Percentiles rank a stretch among this genome's conserved stretches.
phyloP scores from a whole-genome alignment of 1,139 yeast genomes.

The Diutina ranongensis region DNA sequence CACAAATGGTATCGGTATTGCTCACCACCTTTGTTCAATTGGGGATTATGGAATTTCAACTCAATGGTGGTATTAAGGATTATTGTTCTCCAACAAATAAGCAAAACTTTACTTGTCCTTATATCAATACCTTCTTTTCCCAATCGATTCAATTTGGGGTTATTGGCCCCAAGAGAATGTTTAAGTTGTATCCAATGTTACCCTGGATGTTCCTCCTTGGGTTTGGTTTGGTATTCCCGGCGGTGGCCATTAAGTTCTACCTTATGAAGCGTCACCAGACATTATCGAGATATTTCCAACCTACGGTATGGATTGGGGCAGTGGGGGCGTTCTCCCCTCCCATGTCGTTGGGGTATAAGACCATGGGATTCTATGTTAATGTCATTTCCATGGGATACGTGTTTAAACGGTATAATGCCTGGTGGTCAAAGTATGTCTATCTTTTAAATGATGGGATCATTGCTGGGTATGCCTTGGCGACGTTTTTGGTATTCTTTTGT shows the following conservation, averaged over 20 bases:
- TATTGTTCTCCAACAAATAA: conserved; percentile 33
- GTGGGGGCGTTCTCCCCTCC: conserved; percentile 32
- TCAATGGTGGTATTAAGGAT: conserved; percentile 22
- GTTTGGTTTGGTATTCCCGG: conserved; percentile 22
- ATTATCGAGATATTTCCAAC: conserved; percentile 1
- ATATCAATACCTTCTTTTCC: conserved; percentile 33
- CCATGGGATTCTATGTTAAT: conserved; percentile 7
- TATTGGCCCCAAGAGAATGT: conserved; percentile 51
- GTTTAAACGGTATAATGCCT: background rate
- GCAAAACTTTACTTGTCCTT: conserved; percentile 37
- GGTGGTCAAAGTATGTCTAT: conserved; percentile 2
- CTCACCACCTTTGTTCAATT: conserved; percentile 1
- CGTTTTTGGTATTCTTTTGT: background rate
- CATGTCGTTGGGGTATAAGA: conserved; percentile 14
- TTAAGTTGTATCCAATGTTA: conserved; percentile 37
- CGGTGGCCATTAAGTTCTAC: conserved; percentile 16
- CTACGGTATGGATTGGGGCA: conserved; percentile 1
- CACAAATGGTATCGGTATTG: conserved; percentile 26
- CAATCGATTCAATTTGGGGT: conserved; percentile 55
- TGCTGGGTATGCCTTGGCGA: conserved; percentile 2
- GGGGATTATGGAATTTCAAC: conserved; percentile 4
- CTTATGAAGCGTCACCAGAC: background rate
- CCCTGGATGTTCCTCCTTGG: conserved; percentile 46
- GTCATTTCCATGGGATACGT: background rate
- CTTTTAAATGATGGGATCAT: background rate